Base-by-base conservation (phyloP, 1,284 basidiomycete species). In the Austropuccinia psidii region DNA sequence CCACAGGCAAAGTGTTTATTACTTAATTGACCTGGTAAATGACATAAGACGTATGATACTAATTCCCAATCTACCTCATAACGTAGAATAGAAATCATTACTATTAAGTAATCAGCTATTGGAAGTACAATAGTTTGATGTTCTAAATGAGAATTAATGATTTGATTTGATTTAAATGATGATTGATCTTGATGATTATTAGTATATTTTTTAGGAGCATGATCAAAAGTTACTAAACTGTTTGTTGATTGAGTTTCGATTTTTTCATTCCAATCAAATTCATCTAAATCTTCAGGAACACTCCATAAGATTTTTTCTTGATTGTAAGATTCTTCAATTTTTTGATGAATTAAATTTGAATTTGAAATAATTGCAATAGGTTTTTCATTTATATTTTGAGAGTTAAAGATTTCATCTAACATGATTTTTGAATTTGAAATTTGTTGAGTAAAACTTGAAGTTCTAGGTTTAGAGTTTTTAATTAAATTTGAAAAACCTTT, bases 1-100 rank as follows among this genome's bases (percentile, higher is more conserved):
- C 96, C 96, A 79, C 94, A 97, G 81, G 97, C 94, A 72, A 97
- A 86, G 79, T 98, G 93, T 81, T 97, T 98, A 85, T 98, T 98
- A 66, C 89, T 85, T 3, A 98, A 85, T 80, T 98, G 94, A 24
- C 88, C 85, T 0, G 96, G 94, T 1, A 99, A 84, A 81, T 95
- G 91, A 79, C 90, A 91, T 1, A 99, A 84, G 4, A 95, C 84
- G 79, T 96, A 98, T 2, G 93, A 93, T 17, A 98, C 84, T 41
- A 98, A 84, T 77, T 98, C 96, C 95, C 96, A 98, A 76, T 90
- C 91, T 58, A 84, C 86, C 79, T 93, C 92, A 45, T 83, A 84
- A 74, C 88, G 85, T 55, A 98, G 82, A 69, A 98, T 85, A 1
- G 84, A 83, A 74, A 89, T 83, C 50, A 96, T 79, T 19, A 85